Percentiles rank a stretch among this genome's conserved stretches.
phyloP scores from a whole-genome alignment of 2,329 filamentous ascomycete genomes.

The Colletotrichum karsti region DNA sequence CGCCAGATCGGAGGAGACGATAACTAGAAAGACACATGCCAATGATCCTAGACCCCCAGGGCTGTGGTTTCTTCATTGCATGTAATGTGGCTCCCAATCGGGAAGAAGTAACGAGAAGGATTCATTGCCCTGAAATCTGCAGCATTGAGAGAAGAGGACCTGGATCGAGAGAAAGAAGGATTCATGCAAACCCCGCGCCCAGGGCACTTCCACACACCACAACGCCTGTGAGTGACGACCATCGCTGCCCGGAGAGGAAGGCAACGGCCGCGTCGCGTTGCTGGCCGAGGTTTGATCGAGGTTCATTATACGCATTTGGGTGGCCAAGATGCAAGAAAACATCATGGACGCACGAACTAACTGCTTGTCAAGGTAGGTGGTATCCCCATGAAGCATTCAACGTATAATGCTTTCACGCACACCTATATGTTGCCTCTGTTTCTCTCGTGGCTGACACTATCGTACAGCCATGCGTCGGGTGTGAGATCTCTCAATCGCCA shows the following conservation, averaged over 20 bases:
- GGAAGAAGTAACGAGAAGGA: background rate
- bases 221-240: background rate
- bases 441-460: background rate
- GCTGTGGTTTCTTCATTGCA: background rate
- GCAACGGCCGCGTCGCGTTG: background rate
- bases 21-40: background rate
- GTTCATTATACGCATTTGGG: background rate
- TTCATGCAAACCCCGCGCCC: background rate
- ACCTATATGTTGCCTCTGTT: background rate
- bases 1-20: background rate
- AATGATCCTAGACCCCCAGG: background rate
- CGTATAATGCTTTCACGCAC: background rate
- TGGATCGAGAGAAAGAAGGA: background rate
- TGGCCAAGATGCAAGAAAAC: background rate
- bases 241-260: conserved; percentile 4
- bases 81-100: background rate
- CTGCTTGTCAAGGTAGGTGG: background rate
- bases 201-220: background rate
- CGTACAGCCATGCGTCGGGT: background rate
- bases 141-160: background rate
- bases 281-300: conserved; percentile 4
- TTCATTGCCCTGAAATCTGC: background rate
- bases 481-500: conserved; percentile 3
- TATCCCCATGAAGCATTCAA: background rate
- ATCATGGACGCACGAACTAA: background rate